Evolutionary conservation across 495 filamentous ascomycete species (phyloP).

Genomic region (Aspergillus homomorphus): DNA sequence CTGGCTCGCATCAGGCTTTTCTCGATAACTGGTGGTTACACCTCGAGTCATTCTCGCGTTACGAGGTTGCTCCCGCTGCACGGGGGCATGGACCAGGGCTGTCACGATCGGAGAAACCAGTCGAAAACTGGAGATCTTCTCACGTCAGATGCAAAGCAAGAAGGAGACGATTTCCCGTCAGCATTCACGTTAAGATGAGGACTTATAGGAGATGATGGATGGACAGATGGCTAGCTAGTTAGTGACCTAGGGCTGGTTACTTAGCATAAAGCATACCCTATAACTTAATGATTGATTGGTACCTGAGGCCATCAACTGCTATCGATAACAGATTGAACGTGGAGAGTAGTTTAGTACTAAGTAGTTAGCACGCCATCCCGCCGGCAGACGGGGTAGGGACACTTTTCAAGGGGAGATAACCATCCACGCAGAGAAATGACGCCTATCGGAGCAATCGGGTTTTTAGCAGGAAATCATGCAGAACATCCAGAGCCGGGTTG

Average conservation of each 20-base stretch:
- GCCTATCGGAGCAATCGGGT: not conserved
- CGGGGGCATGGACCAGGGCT: constrained; percentile 3
- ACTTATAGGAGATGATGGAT: too few species aligned
- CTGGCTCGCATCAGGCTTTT: too few species aligned
- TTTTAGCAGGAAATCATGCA: not conserved
- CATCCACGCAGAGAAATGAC: not conserved
- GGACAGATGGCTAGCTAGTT: too few species aligned
- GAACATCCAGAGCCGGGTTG: too few species aligned
- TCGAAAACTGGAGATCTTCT: not conserved
- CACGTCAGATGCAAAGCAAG: not conserved
- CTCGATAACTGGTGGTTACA: constrained; percentile 3
- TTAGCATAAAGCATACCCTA: too few species aligned
- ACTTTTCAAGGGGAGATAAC: too few species aligned
- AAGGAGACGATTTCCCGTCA: too few species aligned
- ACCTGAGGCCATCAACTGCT: not conserved
- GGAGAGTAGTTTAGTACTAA: not conserved
- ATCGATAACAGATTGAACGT: not conserved
- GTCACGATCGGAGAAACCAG: not conserved
- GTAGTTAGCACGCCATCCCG: not conserved
- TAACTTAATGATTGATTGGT: too few species aligned
- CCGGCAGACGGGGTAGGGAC: too few species aligned
- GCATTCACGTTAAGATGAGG: too few species aligned
- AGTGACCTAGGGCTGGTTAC: too few species aligned
- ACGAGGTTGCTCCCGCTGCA: not conserved
- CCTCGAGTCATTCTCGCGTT: not conserved